Base-by-base conservation (phyloP, 2,329 filamentous ascomycete genomes). In the Xylariales sp. region DNA sequence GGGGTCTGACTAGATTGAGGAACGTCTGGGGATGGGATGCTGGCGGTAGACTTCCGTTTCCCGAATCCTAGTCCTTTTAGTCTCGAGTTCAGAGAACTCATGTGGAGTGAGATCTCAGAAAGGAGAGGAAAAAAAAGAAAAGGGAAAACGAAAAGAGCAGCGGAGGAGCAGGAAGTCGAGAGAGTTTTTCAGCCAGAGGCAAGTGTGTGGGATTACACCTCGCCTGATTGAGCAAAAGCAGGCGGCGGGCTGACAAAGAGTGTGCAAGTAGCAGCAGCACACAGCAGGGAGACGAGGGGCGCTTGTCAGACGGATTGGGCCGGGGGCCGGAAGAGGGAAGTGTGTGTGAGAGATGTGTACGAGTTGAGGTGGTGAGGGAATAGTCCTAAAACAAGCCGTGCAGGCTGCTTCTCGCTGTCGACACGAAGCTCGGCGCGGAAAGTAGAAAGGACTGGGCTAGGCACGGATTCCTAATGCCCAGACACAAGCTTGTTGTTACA, bases 31-130 rank as follows among this genome's bases (percentile, higher is more conserved):
- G 63, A 66, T 50, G 74, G 71, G 55, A 77, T 76, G 63, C 72
- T 78, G 61, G 74, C 72, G 55, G 72, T 72, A 56, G 82, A 83
- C 72, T 81, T 85, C 66, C 85, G 82, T 77, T 85, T 87, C 69
- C 83, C 83, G 73, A 87, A 85, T 68, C 85, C 83, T 70, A 88
- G 76, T 74, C 78, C 77, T 74, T 86, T 85, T 64, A 88, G 79
- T 67, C 83, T 81, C 63, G 79, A 78, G 73, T 86, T 87, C 78
- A 85, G 77, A 74, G 81, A 86, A 76, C 78, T 85, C 82, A 86
- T 85, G 72, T 66, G 70, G 66, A 49, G 48, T 23, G 40, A 40
- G 29, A 16, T 12, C 18, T 12, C 59, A 49, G 33, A 51, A 53
- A 43, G 51, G 52, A 62, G 59, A 19, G 27, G 25, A 29, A 29